phyloP scores from a whole-genome alignment of 208 protist genomes.

The Spongospora subterranea region DNA sequence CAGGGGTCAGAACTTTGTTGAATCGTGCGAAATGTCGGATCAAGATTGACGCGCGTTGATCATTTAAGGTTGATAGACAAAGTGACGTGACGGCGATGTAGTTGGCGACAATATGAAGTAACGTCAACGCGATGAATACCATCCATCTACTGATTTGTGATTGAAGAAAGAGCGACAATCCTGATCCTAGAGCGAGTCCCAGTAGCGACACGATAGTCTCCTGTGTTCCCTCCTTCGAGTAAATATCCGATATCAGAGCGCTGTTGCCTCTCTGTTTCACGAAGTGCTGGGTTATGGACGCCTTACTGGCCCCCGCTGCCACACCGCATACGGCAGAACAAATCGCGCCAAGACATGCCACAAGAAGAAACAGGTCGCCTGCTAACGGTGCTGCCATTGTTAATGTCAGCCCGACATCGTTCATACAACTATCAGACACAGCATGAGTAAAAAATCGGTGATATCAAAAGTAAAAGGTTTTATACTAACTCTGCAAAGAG shows the following conservation, averaged over 20 bases:
- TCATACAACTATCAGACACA: not conserved
- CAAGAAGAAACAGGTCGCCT: not conserved
- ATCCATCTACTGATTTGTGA: not conserved
- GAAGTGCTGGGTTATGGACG: conserved; percentile 22
- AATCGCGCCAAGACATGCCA: not conserved
- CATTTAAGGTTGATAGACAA: not conserved
- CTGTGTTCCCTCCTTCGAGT: conserved; percentile 39
- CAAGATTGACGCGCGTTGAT: not conserved
- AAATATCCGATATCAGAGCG: conserved; percentile 25
- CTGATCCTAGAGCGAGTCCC: conserved; percentile 5
- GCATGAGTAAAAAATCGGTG: not conserved
- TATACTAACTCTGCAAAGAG: conserved; percentile 31
- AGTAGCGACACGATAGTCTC: conserved; percentile 26
- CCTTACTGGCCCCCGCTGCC: conserved; percentile 19
- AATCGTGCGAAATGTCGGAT: not conserved
- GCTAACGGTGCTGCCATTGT: not conserved
- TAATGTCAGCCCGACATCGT: conserved; percentile 43
- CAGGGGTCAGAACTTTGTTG: not conserved
- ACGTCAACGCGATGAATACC: not conserved
- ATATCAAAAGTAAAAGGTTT: not conserved
- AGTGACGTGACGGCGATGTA: conserved; percentile 12
- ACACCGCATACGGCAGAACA: conserved; percentile 30
- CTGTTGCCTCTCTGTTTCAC: not conserved
- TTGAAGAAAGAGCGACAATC: not conserved
- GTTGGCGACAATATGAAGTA: conserved; percentile 21